These are phyloP conservation scores for Citrullus mucosospermus DNA, from an alignment of 306 rosid species.

Conservation along the genomic window DNA sequence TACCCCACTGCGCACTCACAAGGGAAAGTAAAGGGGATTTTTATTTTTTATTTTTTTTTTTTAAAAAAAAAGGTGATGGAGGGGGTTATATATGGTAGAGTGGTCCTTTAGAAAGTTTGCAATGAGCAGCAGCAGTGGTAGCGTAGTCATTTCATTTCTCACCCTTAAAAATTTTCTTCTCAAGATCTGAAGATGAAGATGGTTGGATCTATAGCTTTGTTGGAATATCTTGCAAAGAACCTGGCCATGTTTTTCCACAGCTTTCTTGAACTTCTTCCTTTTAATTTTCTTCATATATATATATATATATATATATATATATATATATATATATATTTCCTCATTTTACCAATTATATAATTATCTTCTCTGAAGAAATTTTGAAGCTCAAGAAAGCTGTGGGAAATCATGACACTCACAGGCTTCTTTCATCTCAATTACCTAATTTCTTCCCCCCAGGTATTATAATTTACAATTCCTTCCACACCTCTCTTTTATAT, in stretches of 20 bases:
- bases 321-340: too few species aligned
- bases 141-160: background rate
- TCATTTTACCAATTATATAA: too few species aligned
- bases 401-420: constrained; percentile 37
- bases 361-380: background rate
- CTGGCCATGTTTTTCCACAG: constrained; percentile 99
- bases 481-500: too few species aligned
- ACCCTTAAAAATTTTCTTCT: too few species aligned
- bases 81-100: constrained; percentile 3
- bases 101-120: background rate
- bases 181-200: too few species aligned
- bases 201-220: too few species aligned
- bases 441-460: background rate
- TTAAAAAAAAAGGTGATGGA: background rate
- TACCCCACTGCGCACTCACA: constrained; percentile 69
- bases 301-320: too few species aligned
- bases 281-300: too few species aligned
- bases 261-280: constrained; percentile 84
- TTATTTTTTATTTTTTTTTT: too few species aligned
- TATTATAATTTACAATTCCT: too few species aligned
- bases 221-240: background rate
- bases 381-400: constrained; percentile 99
- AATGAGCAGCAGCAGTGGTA: background rate
- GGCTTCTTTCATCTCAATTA: background rate
- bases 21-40: constrained; percentile 28